Conservation (phyloP, 179 eudicot genomes). For the Amaranthus tricolor region DNA sequence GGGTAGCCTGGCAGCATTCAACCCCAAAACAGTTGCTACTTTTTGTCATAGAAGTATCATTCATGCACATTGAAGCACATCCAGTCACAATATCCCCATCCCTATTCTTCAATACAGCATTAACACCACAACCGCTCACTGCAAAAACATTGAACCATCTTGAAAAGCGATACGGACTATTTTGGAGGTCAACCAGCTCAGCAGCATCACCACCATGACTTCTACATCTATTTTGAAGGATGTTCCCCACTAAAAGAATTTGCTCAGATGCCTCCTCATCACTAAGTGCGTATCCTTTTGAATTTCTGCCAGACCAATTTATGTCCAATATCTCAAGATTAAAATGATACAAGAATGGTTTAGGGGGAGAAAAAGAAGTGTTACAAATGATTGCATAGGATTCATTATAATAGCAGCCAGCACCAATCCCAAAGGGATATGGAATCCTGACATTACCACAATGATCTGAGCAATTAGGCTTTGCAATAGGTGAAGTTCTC, state of each 20-base stretch:
- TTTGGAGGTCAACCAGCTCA: conserved; percentile 10
- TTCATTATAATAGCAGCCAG: conserved; percentile 11
- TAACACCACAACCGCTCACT: conserved; percentile 19
- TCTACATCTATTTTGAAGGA: conserved; percentile 4
- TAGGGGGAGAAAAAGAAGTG: conserved; percentile 18
- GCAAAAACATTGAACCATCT: neutral
- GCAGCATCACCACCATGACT: neutral
- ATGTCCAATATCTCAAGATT: conserved; percentile 20
- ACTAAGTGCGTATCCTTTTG: neutral
- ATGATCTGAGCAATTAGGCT: conserved; percentile 21
- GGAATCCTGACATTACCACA: conserved; percentile 32
- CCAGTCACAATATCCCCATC: neutral
- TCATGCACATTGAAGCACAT: conserved; percentile 24
- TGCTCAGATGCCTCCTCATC: neutral
- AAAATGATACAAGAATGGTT: conserved; percentile 7
- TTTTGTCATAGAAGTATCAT: neutral
- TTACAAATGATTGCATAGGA: conserved; percentile 27
- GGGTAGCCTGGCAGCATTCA: conserved; percentile 12
- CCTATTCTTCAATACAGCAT: neutral
- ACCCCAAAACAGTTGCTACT: conserved; percentile 6
- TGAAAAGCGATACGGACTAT: conserved; percentile 23
- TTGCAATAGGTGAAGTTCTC: conserved; percentile 2
- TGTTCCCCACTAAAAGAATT: neutral
- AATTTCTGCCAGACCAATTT: neutral
- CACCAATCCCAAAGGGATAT: conserved; percentile 36